phyloP scores from a whole-genome alignment of 1,139 yeast species.

The Hyphopichia burtonii region DNA sequence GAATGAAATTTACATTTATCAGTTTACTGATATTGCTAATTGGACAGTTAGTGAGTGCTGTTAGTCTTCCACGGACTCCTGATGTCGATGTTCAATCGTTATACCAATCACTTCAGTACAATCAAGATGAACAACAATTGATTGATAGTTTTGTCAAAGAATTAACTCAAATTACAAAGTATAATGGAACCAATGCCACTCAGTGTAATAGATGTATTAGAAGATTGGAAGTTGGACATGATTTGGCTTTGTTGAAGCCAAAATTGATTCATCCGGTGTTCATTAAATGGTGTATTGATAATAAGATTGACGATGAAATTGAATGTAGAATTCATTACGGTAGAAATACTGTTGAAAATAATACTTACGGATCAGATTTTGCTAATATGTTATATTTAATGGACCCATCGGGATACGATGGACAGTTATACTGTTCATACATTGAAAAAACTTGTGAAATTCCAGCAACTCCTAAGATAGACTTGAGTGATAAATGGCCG shows the following conservation, averaged over 20 bases:
- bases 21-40: background rate
- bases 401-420: slow-evolving; percentile 50
- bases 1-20: no score
- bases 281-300: background rate
- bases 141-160: background rate
- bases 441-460: slow-evolving; percentile 42
- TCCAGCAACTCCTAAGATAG: slow-evolving; percentile 43
- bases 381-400: slow-evolving; percentile 45
- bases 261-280: background rate
- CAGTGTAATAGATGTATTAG: background rate
- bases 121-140: background rate
- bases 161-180: background rate
- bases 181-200: background rate
- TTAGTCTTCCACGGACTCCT: background rate
- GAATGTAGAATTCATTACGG: background rate
- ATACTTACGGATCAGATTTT: slow-evolving; percentile 31
- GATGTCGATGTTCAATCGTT: background rate
- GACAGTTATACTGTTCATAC: slow-evolving; percentile 53
- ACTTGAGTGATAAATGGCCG: slow-evolving; percentile 39
- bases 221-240: background rate
- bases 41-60: slow-evolving; percentile 2
- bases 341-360: background rate
- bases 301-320: background rate
- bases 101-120: slow-evolving; percentile 1
- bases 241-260: background rate